A percentile compares a stretch with the other conserved stretches of the same genome.
Conservation (phyloP, 2,329 filamentous ascomycete species). For the Pseudopithomyces chartarum region DNA sequence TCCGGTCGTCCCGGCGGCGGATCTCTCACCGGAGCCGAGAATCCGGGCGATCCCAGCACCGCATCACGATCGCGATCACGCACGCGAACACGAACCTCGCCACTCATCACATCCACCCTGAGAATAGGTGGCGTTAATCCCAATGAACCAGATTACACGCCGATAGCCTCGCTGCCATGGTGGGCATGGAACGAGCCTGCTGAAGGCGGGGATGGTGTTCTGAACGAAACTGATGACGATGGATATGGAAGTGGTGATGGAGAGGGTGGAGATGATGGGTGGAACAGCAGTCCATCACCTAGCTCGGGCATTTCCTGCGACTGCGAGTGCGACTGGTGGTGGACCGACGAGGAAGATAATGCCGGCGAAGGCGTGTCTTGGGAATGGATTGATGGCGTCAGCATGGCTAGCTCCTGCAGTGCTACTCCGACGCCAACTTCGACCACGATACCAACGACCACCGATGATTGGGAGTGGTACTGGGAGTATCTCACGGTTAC, state of each 20-base stretch:
- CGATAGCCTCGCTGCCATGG: not conserved
- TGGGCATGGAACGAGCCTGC: not conserved
- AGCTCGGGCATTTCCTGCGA: not conserved
- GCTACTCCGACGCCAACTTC: too few relatives aligned
- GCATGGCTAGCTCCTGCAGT: too few relatives aligned
- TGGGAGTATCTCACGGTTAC: too few relatives aligned
- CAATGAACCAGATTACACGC: not conserved
- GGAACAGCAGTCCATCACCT: not conserved
- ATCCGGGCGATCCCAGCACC: too few relatives aligned
- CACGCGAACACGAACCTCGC: too few relatives aligned
- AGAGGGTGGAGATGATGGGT: not conserved
- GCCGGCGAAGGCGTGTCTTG: not conserved
- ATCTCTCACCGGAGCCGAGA: not conserved
- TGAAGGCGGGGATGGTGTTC: not conserved
- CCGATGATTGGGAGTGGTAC: too few relatives aligned
- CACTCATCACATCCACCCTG: too few relatives aligned
- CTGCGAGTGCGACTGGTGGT: not conserved
- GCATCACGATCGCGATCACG: too few relatives aligned
- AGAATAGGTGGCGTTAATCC: too few relatives aligned
- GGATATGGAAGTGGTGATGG: not conserved
- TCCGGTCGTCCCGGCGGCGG: not conserved
- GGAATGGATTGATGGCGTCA: too few relatives aligned
- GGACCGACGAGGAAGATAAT: not conserved
- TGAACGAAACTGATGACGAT: not conserved
- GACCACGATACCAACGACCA: too few relatives aligned